Conservation (phyloP, 345 rosid species). For the Linum lewisii region DNA sequence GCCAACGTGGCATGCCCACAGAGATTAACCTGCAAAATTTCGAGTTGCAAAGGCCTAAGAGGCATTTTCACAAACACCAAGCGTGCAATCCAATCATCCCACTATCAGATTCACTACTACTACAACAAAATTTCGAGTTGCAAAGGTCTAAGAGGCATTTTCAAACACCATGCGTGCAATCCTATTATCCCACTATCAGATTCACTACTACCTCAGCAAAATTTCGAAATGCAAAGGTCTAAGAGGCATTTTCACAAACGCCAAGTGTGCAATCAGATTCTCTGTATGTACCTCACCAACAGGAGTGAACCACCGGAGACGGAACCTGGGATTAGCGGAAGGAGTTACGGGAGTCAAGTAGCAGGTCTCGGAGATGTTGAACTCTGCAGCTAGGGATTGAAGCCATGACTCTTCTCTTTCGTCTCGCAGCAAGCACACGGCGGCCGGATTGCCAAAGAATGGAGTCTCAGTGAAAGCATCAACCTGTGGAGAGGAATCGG, state of each 20-base stretch:
- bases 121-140: no score
- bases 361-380: constrained; percentile 42
- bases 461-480: constrained; percentile 67
- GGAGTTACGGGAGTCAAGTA: constrained; percentile 28
- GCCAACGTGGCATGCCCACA: constrained; percentile 92
- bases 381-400: constrained; percentile 50
- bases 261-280: not conserved
- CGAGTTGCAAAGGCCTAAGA: no score
- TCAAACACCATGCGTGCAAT: no score
- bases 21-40: constrained; percentile 41
- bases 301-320: constrained; percentile 66
- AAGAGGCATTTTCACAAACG: no score
- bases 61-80: no score
- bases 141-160: no score
- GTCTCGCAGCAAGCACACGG: constrained; percentile 63
- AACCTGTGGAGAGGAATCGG: constrained; percentile 24
- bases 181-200: no score
- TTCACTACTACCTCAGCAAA: no score
- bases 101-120: no score
- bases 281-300: constrained; percentile 26
- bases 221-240: no score
- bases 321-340: constrained; percentile 31
- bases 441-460: constrained; percentile 80
- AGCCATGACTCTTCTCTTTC: constrained; percentile 61
- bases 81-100: no score